These are phyloP conservation scores for Endogone sp. DNA, from an alignment of 192 early-diverging fungal genomes.

Conservation along the genomic window DNA sequence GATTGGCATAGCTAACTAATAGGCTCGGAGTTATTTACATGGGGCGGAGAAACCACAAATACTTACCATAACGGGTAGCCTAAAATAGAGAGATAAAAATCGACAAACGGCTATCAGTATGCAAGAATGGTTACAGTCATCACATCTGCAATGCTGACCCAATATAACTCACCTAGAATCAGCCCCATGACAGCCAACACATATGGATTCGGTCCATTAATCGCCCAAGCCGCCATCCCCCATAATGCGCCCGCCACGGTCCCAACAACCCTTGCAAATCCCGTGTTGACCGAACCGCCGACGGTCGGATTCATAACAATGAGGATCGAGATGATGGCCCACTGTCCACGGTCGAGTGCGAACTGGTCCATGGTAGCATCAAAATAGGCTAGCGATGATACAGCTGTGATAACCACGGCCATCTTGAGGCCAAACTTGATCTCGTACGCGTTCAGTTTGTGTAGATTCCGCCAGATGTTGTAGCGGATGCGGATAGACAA, in stretches of 20 bases:
- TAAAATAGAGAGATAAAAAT: background rate
- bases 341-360: conserved; percentile 36
- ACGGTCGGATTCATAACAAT: conserved; percentile 24
- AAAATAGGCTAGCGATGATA: conserved; percentile 39
- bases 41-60: too few species aligned
- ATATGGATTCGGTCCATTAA: conserved; percentile 23
- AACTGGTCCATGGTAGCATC: conserved; percentile 20
- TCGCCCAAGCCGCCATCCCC: conserved; percentile 30
- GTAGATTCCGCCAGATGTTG: conserved; percentile 32
- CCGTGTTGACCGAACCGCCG: conserved; percentile 42
- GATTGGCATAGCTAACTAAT: background rate
- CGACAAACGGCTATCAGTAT: background rate
- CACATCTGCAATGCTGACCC: too few species aligned
- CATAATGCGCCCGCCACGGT: conserved; percentile 36
- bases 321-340: conserved; percentile 44
- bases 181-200: conserved; percentile 24
- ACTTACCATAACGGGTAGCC: conserved; percentile 16
- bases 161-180: conserved; percentile 23
- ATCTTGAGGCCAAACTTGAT: conserved; percentile 51
- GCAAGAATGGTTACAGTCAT: too few species aligned
- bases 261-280: conserved; percentile 41
- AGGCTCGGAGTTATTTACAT: too few species aligned
- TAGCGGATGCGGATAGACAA: conserved; percentile 29
- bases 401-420: conserved; percentile 31
- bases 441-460: conserved; percentile 34